Percentiles rank a stretch among this genome's conserved stretches.
phyloP scores from a whole-genome alignment of 352 stramenopile species.

The Globisporangium nodosum region DNA sequence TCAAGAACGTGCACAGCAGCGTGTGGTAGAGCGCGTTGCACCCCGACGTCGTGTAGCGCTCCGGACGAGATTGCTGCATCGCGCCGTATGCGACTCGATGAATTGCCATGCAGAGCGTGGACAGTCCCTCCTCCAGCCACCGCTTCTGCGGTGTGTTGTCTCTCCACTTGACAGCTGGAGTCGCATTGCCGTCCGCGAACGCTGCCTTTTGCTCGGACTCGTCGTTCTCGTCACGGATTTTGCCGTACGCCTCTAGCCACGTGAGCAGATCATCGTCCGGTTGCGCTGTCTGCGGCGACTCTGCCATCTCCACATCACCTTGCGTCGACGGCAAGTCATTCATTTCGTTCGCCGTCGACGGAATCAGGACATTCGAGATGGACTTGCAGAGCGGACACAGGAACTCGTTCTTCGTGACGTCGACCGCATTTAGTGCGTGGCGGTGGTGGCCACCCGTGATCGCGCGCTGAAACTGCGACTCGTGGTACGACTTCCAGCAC shows the following conservation, averaged over 20 bases:
- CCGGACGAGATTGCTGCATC: conserved; percentile 78
- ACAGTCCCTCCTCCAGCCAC: conserved; percentile 64
- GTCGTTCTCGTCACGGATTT: conserved; percentile 10
- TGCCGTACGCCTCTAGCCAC: conserved; percentile 34
- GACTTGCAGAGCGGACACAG: conserved; percentile 96
- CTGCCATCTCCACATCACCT: neutral
- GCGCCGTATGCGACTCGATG: conserved; percentile 79
- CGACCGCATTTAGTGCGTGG: conserved; percentile 89
- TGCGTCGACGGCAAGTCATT: conserved; percentile 5
- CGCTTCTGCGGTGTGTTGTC: conserved; percentile 27
- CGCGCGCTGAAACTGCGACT: conserved; percentile 91
- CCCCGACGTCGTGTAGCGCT: conserved; percentile 70
- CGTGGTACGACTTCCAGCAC: conserved; percentile 94
- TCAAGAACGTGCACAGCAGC: conserved; percentile 69
- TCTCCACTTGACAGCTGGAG: conserved; percentile 3
- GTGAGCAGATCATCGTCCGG: conserved; percentile 28
- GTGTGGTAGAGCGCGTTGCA: conserved; percentile 80
- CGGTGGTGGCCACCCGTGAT: conserved; percentile 92
- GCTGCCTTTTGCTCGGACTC: conserved; percentile 26
- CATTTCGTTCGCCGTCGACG: conserved; percentile 58
- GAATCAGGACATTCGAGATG: conserved; percentile 96
- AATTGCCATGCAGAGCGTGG: conserved; percentile 80
- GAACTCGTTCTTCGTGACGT: conserved; percentile 96
- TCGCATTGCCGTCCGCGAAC: no score
- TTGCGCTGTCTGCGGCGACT: conserved; percentile 1